Base-by-base conservation (phyloP, 2,329 filamentous ascomycete genomes). In the Ophiostoma sp. region DNA sequence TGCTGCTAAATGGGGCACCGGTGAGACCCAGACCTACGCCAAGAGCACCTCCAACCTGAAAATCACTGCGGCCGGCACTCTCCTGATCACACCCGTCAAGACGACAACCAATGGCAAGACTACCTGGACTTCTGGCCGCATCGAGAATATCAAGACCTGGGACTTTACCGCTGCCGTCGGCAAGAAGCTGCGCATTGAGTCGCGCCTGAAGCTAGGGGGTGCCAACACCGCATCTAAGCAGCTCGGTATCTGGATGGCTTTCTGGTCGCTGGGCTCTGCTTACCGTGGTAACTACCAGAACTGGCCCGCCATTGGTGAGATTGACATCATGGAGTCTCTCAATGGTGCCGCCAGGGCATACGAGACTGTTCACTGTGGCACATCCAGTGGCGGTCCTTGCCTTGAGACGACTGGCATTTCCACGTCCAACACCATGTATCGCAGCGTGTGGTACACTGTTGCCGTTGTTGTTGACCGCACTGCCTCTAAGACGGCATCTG, bases 381-480 rank as follows among this genome's bases (percentile, higher is more conserved):
- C 71, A 2, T 73, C 73, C 64, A 73, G 74, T 3, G 78, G 78
- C 27, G 81, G 80, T 0, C 76, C 77, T 0, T 82, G 81, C 72
- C 76, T 78, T 55, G 81, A 82, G 73, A 75, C 76, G 38, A 75
- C 72, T 18, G 80, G 80, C 18, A 70, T 79, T 64, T 73, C 72
- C 18, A 70, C 66, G 41, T 73, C 67, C 18, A 67, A 70, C 7
- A 18, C 65, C 55, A 69, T 78, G 12, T 67, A 69, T 4, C 73
- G 74, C 36, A 77, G 75, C 41, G 70, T 70, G 16, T 82, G 76
- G 72, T 83, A 85, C 72, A 79, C 77, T 4, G 85, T 82, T 79
- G 77, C 80, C 1, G 76, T 86, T 62, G 77, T 81, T 69, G 79
- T 85, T 69, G 81, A 86, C 72, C 81, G 83, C 45, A 80, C 78